A percentile compares a stretch with the other conserved stretches of the same genome.
These are phyloP conservation scores for Melampsora americana DNA, from an alignment of 1,284 basidiomycete species.

Conservation along the genomic window DNA sequence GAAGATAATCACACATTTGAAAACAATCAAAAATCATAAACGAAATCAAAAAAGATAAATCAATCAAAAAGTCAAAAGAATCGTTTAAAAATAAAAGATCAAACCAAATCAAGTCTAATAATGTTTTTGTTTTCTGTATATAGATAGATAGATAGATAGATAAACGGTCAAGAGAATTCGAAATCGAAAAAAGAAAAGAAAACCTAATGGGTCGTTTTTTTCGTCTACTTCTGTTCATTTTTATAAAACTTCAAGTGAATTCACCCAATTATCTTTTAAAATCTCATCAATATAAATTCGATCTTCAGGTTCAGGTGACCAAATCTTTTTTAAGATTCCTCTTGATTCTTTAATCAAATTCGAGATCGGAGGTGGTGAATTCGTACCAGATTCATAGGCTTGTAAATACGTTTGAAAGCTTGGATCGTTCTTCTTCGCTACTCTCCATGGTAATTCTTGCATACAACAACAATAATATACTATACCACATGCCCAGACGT, in stretches of 20 bases:
- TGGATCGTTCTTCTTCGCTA: slow-evolving; percentile 77
- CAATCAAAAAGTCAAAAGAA: too few species aligned
- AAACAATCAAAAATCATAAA: too few species aligned
- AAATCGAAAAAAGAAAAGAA: too few species aligned
- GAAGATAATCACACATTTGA: too few species aligned
- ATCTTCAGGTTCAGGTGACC: slow-evolving; percentile 85
- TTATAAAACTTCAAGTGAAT: slow-evolving; percentile 62
- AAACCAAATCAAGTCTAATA: too few species aligned
- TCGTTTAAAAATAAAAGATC: too few species aligned
- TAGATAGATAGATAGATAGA: too few species aligned
- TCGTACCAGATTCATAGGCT: slow-evolving; percentile 59
- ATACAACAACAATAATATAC: slow-evolving; percentile 99
- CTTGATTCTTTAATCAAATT: slow-evolving; percentile 82
- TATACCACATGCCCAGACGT: slow-evolving; percentile 94
- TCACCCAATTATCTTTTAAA: slow-evolving; percentile 76
- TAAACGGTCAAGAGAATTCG: too few species aligned
- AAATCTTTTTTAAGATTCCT: slow-evolving; percentile 83
- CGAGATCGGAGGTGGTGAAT: slow-evolving; percentile 62
- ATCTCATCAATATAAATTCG: slow-evolving; percentile 79
- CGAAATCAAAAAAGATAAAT: too few species aligned
- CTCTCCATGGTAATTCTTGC: slow-evolving; percentile 94
- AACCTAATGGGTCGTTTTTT: too few species aligned
- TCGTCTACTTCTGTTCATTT: neutral
- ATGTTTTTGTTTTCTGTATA: too few species aligned
- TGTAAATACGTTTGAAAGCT: slow-evolving; percentile 77